A percentile compares a stretch with the other conserved stretches of the same genome.
These are phyloP conservation scores for Barnettozyma wickerhamii DNA, from an alignment of 805 yeast species.

Conservation along the genomic window DNA sequence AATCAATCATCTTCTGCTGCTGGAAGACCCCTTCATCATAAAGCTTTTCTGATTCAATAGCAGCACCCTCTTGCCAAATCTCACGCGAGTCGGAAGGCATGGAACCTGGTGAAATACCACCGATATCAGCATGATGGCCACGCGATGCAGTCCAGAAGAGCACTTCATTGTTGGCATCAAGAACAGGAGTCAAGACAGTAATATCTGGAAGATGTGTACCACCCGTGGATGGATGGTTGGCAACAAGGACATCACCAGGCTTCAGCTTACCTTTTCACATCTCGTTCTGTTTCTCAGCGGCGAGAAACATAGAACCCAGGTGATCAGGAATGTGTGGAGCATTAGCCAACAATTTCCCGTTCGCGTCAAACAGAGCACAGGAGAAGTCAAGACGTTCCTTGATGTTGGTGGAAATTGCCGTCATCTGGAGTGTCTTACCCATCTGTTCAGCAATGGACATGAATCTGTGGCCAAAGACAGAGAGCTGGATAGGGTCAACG, in stretches of 20 bases:
- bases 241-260: slow-evolving; percentile 38
- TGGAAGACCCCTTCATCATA: slow-evolving; percentile 45
- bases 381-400: slow-evolving; percentile 44
- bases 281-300: slow-evolving; percentile 32
- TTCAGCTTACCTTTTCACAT: slow-evolving; percentile 34
- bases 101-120: slow-evolving; percentile 52
- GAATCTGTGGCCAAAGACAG: slow-evolving; percentile 41
- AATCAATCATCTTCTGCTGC: slow-evolving; percentile 40
- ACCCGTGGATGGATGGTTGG: slow-evolving; percentile 39
- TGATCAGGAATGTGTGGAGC: slow-evolving; percentile 46
- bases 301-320: slow-evolving; percentile 39
- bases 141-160: slow-evolving; percentile 51
- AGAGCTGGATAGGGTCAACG: slow-evolving; percentile 40
- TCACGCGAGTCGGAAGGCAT: slow-evolving; percentile 50
- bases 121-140: slow-evolving; percentile 60
- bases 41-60: slow-evolving; percentile 46
- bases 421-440: slow-evolving; percentile 41
- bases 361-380: slow-evolving; percentile 41
- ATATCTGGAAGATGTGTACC: slow-evolving; percentile 47
- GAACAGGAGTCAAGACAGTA: slow-evolving; percentile 53
- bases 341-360: slow-evolving; percentile 39
- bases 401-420: slow-evolving; percentile 39
- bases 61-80: slow-evolving; percentile 51
- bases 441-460: slow-evolving; percentile 47
- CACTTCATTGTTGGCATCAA: slow-evolving; percentile 36